Percentiles rank a stretch among this genome's conserved stretches.
Evolutionary conservation across 805 yeast species (phyloP).

Genomic region (Starmerella etchellsii): DNA sequence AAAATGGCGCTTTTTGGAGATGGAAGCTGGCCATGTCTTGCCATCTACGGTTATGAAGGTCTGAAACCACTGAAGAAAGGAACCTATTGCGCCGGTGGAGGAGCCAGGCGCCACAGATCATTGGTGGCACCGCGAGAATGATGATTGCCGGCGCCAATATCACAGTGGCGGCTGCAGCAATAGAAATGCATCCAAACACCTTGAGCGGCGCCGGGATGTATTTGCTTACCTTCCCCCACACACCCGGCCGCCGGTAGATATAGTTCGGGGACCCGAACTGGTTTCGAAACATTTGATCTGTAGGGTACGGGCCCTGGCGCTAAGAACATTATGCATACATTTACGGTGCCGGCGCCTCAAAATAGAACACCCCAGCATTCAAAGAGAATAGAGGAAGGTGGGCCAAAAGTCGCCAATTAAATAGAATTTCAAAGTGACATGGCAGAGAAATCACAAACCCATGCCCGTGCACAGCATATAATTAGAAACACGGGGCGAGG

Average conservation of each 20-base stretch:
- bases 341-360: too few species aligned
- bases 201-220: slow-evolving; percentile 12
- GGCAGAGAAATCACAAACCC: too few species aligned
- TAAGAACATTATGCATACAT: too few species aligned
- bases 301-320: too few species aligned
- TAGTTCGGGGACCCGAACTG: neutral
- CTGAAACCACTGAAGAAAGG: slow-evolving; percentile 1
- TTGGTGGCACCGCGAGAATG: slow-evolving; percentile 13
- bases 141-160: slow-evolving; percentile 15
- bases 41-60: slow-evolving; percentile 15
- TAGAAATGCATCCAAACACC: slow-evolving; percentile 9
- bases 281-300: neutral
- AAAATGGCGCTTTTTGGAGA: slow-evolving; percentile 5
- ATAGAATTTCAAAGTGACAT: too few species aligned
- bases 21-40: slow-evolving; percentile 14
- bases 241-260: slow-evolving; percentile 7
- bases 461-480: too few species aligned
- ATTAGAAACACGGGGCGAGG: too few species aligned
- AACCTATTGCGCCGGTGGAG: slow-evolving; percentile 1
- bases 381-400: too few species aligned
- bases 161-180: slow-evolving; percentile 14
- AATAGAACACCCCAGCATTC: too few species aligned
- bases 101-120: slow-evolving; percentile 9
- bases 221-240: slow-evolving; percentile 2
- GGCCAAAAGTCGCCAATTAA: too few species aligned